A percentile compares a stretch with the other conserved stretches of the same genome.
phyloP scores from a whole-genome alignment of 2,329 filamentous ascomycete genomes.

The Proliferodiscus dingleyae region DNA sequence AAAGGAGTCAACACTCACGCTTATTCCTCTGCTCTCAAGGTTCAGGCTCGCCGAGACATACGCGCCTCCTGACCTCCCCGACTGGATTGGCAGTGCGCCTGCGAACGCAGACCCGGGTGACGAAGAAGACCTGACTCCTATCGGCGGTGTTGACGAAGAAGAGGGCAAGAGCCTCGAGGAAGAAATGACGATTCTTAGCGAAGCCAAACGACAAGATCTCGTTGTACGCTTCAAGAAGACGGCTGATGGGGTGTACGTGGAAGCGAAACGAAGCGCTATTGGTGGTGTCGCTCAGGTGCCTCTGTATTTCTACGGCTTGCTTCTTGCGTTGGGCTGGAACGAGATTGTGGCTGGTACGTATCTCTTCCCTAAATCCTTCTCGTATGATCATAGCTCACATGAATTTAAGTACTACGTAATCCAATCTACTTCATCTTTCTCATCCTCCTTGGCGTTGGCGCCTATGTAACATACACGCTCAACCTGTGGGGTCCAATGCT shows the following conservation, averaged over 20 bases:
- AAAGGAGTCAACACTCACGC: constrained; percentile 81
- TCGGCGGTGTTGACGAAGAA: constrained; percentile 91
- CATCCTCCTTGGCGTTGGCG: constrained; percentile 67
- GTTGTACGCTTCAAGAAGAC: constrained; percentile 97
- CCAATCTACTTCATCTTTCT: constrained; percentile 89
- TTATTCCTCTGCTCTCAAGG: constrained; percentile 82
- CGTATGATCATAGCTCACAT: constrained; percentile 8
- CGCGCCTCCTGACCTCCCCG: constrained; percentile 73
- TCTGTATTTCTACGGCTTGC: constrained; percentile 85
- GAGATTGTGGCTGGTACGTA: constrained; percentile 86
- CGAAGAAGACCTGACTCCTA: constrained; percentile 82
- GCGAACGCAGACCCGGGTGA: constrained; percentile 71
- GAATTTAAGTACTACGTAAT: constrained; percentile 73
- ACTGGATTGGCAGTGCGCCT: constrained; percentile 78
- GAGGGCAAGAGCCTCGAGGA: constrained; percentile 93
- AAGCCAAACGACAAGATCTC: constrained; percentile 85
- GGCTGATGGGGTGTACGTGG: constrained; percentile 94
- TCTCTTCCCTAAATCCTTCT: neutral
- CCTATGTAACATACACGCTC: constrained; percentile 86
- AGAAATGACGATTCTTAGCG: constrained; percentile 91
- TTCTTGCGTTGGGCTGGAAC: constrained; percentile 96
- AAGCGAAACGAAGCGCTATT: constrained; percentile 94
- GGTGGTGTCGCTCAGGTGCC: constrained; percentile 92
- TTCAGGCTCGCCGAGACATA: constrained; percentile 76
- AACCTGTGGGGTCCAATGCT: constrained; percentile 95